phyloP scores from a whole-genome alignment of 2,329 filamentous ascomycete species.

The Pseudocercospora crystallina region DNA sequence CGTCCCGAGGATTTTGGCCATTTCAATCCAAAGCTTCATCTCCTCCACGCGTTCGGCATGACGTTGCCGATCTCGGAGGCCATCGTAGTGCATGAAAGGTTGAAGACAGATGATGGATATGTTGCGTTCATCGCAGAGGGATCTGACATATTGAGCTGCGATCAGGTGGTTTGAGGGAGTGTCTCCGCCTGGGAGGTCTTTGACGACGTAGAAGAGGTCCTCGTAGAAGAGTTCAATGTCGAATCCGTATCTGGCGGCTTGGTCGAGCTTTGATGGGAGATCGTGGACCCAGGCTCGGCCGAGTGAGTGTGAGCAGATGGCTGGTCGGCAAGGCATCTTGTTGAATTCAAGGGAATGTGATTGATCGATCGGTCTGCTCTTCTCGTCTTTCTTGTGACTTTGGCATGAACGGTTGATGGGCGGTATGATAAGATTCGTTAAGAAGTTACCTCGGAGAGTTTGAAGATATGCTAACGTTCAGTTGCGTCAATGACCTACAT shows the following conservation, averaged over 20 bases:
- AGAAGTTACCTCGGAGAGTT: no score
- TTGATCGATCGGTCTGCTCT: neutral
- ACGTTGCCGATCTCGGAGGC: slow-evolving; percentile 61
- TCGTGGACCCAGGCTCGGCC: slow-evolving; percentile 71
- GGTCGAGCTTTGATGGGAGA: slow-evolving; percentile 65
- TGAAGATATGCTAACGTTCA: no score
- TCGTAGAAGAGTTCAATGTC: slow-evolving; percentile 79
- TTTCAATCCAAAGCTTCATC: slow-evolving; percentile 67
- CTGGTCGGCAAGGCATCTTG: slow-evolving; percentile 57
- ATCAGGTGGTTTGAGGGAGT: slow-evolving; percentile 50
- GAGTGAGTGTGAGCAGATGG: slow-evolving; percentile 75
- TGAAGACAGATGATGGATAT: slow-evolving; percentile 68
- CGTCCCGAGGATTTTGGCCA: slow-evolving; percentile 64
- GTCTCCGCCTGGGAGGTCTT: slow-evolving; percentile 44
- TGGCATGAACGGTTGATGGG: neutral
- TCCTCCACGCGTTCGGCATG: slow-evolving; percentile 61
- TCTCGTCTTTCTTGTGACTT: slow-evolving; percentile 3
- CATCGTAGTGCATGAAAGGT: slow-evolving; percentile 77
- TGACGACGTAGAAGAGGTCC: slow-evolving; percentile 65
- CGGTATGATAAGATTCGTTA: no score
- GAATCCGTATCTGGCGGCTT: slow-evolving; percentile 65
- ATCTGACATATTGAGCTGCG: slow-evolving; percentile 59
- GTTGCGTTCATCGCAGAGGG: slow-evolving; percentile 56
- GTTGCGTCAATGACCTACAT: no score
- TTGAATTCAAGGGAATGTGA: neutral